Conservation (phyloP, 257 asterid species). For the Galeopsis tetrahit region DNA sequence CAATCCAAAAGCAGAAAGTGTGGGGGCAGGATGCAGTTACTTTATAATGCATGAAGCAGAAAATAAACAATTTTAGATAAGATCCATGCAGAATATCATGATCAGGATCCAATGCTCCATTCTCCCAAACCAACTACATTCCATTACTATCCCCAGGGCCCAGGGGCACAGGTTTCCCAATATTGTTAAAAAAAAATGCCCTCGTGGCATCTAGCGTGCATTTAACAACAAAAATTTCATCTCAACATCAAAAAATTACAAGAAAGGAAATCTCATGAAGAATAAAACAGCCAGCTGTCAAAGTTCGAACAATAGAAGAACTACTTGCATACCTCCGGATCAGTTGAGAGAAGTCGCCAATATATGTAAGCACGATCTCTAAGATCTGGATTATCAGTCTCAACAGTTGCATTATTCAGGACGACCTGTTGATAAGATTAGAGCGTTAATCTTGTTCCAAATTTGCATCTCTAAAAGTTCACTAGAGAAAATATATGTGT, state of each 20-base stretch:
- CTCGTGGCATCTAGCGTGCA: slow-evolving; percentile 21
- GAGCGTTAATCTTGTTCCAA: slow-evolving; percentile 16
- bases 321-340: slow-evolving; percentile 83
- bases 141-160: slow-evolving; percentile 19
- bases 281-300: slow-evolving; percentile 24
- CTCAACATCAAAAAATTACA: slow-evolving; percentile 25
- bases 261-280: slow-evolving; percentile 26
- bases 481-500: not conserved
- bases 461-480: slow-evolving; percentile 13
- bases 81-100: not conserved
- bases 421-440: slow-evolving; percentile 69
- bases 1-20: slow-evolving; percentile 15
- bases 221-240: slow-evolving; percentile 18
- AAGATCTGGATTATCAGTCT: slow-evolving; percentile 98
- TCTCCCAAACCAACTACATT: slow-evolving; percentile 19
- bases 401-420: slow-evolving; percentile 96
- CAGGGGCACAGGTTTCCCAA: slow-evolving; percentile 16
- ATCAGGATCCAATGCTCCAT: not conserved
- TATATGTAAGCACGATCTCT: slow-evolving; percentile 99
- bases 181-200: not conserved
- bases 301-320: slow-evolving; percentile 25
- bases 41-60: slow-evolving; percentile 26
- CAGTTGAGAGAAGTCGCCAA: slow-evolving; percentile 99
- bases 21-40: slow-evolving; percentile 6
- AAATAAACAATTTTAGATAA: slow-evolving; percentile 17